Evolutionary conservation across 2,329 filamentous ascomycete genomes (phyloP), one percentile per base, ranked within the genome.

Genomic region (Pyricularia grisea): DNA sequence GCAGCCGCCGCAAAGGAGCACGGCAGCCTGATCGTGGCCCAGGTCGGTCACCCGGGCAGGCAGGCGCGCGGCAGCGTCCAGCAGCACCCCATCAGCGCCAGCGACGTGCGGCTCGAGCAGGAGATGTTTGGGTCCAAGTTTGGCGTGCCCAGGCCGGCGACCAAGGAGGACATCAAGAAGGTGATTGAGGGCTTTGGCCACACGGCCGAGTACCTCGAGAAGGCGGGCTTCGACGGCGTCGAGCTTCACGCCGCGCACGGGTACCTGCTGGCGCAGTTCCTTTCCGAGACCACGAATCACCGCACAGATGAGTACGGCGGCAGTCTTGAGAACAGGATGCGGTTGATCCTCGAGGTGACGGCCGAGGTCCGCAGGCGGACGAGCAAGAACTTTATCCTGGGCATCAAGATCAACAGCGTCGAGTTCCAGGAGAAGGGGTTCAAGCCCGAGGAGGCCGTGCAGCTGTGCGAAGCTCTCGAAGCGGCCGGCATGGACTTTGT

Each of bases 131-230:
- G 75, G 4, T 71, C 73, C 71, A 72, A 68, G 9, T 81, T 79
- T 70, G 84, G 78, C 3, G 83, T 84, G 74, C 86, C 86, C 0
- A 82, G 82, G 58, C 80, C 84, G 1, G 85, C 84, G 31, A 84
- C 82, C 0, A 77, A 83, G 28, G 79, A 81, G 17, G 87, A 89
- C 66, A 87, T 91, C 72, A 75, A 81, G 55, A 74, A 78, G 17
- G 75, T 91, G n/a, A 81, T 88, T n/a, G 81, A 86, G 27, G 82
- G 83, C 2, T 91, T 89, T 73, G 85, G 85, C 0, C 84, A 90
- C 72, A 83, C 87, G 0, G 87, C 87, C 0, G 84, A 87, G 73
- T 90, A 84, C 71, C 78, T 87, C 4, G 82, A 90, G 70, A 86
- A 86, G 74, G 87, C 87, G 0, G 88, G 89, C 2, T 91, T 81